Evolutionary conservation across 164 flowering plant species (phyloP), one percentile per base, ranked within the genome.

Genomic region (Buxus sempervirens): DNA sequence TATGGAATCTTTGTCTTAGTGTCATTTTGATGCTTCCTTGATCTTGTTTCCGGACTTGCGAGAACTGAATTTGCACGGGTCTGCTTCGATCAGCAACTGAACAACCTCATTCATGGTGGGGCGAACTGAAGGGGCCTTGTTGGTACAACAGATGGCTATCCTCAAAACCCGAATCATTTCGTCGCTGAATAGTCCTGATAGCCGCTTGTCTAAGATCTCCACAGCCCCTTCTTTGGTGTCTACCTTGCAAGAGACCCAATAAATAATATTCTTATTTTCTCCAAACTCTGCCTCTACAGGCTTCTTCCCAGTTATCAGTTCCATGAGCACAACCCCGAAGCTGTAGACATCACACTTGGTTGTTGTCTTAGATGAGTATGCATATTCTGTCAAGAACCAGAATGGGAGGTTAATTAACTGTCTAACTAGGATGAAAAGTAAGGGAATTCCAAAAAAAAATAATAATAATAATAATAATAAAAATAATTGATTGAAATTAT

Each of bases 91-190:
- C 65, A 95, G 83, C 75, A 85, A 59, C 81, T 89, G 93, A 42
- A 86, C 97, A 13, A 87, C 96, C 76, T 92, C 99, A 23, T 82
- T 90, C 99, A 95, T 95, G 21, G 89, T 83, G 5, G 99, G 99
- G 7, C 99, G 94, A 23, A 58, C 79, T 27, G 82, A 59, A 0
- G 99, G 96, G 19, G 66, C 54, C 51, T 59, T 76, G 68, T 74
- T 69, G 42, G 98, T 95, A 76, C 98, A 92, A 1, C 90, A 88
- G 42, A 87, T 82, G 58, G 98, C 96, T 32, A 95, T 80, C 0
- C 88, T 72, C 0, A 95, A 88, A 23, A 83, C 93, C 68, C 82
- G 85, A 63, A 89, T 80, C 90, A 95, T 95, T 28, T 89, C 93
- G 12, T 90, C 93, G 69, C 68, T 85, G 84, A 80, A 90, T 24